Evolutionary conservation across 257 asterid species (phyloP).

Genomic region (Gardenia jasminoides): DNA sequence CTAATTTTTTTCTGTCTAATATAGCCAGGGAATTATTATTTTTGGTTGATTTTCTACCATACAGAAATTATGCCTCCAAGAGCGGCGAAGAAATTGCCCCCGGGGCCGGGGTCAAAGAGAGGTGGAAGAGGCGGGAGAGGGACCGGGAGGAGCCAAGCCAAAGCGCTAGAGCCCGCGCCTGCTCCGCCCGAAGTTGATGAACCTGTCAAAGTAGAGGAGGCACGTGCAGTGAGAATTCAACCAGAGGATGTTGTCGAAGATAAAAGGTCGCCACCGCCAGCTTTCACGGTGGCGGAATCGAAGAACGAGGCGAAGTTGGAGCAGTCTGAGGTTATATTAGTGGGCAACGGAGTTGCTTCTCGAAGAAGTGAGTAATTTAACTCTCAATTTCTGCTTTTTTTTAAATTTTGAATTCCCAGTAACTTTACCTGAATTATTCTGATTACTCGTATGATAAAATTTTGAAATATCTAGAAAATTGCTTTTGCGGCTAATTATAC

Average conservation of each 20-base stretch:
- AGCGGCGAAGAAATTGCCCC: conserved; percentile 55
- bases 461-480: neutral
- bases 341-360: conserved; percentile 22
- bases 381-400: neutral
- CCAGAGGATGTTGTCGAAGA: conserved; percentile 33
- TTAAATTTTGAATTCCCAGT: neutral
- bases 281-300: conserved; percentile 18
- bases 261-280: conserved; percentile 11
- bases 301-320: conserved; percentile 21
- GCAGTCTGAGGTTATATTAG: conserved; percentile 16
- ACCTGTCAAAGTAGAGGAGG: conserved; percentile 38
- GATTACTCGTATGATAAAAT: neutral
- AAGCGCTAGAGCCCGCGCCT: neutral
- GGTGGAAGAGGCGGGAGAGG: conserved; percentile 49
- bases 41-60: no score
- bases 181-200: conserved; percentile 28
- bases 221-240: conserved; percentile 19
- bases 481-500: neutral
- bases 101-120: conserved; percentile 77
- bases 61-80: conserved; percentile 64
- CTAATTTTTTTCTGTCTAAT: neutral
- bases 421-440: neutral
- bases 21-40: neutral
- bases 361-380: conserved; percentile 31
- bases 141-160: conserved; percentile 26